Evolutionary conservation across 2,329 filamentous ascomycete species (phyloP).

Genomic region (Graphilbum ipis-grandicollis): DNA sequence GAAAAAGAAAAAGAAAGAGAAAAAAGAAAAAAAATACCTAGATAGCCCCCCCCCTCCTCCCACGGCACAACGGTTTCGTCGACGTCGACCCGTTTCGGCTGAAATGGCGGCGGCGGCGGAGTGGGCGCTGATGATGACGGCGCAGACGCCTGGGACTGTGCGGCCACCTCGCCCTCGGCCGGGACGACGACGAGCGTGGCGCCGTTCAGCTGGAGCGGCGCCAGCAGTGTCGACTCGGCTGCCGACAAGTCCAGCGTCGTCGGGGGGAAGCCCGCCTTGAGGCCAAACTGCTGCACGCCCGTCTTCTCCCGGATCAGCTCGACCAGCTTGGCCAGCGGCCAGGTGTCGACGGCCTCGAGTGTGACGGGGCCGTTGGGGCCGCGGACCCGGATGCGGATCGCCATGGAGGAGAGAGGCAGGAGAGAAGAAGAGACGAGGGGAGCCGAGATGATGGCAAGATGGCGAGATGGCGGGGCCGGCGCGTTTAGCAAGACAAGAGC

Average conservation of each 20-base stretch:
- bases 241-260: slow-evolving; percentile 47
- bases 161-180: slow-evolving; percentile 5
- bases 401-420: too few species aligned
- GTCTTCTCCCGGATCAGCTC: slow-evolving; percentile 45
- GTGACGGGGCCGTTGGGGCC: slow-evolving; percentile 57
- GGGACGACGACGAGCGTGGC: slow-evolving; percentile 34
- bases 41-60: slow-evolving; percentile 29
- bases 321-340: slow-evolving; percentile 46
- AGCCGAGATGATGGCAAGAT: background rate
- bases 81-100: slow-evolving; percentile 17
- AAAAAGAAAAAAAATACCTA: slow-evolving; percentile 21
- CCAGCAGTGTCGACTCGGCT: slow-evolving; percentile 21
- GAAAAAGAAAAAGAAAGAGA: background rate
- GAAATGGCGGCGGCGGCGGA: slow-evolving; percentile 11
- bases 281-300: slow-evolving; percentile 45
- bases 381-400: slow-evolving; percentile 57
- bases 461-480: too few species aligned
- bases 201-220: slow-evolving; percentile 26
- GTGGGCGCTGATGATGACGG: slow-evolving; percentile 2
- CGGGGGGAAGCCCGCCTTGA: slow-evolving; percentile 77
- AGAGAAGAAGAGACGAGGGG: background rate
- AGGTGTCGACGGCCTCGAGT: slow-evolving; percentile 49
- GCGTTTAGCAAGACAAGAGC: too few species aligned
- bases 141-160: too few species aligned
- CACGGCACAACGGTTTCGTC: slow-evolving; percentile 29